These are phyloP conservation scores for Paracorniculantispora psalliotae DNA, from an alignment of 2,329 filamentous ascomycete genomes.

Conservation along the genomic window DNA sequence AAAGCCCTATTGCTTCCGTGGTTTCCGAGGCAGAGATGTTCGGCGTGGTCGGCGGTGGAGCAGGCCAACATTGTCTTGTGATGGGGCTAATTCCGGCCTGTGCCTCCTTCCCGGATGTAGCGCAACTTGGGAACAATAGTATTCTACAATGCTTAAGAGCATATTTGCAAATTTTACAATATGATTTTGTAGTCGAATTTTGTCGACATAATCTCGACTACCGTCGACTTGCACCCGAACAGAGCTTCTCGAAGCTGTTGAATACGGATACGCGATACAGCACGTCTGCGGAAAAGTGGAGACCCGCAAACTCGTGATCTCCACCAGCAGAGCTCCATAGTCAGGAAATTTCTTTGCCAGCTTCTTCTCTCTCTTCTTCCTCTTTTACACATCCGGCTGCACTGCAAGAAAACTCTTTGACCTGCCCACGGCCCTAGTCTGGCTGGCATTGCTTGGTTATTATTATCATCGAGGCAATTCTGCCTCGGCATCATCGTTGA, in stretches of 20 bases:
- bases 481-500: not conserved
- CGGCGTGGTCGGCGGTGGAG: not conserved
- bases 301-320: slow-evolving; percentile 8
- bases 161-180: not conserved
- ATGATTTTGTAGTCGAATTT: not conserved
- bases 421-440: not conserved
- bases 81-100: slow-evolving; percentile 3
- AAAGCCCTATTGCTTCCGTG: slow-evolving; percentile 1
- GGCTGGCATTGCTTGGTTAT: not conserved
- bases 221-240: too few relatives aligned
- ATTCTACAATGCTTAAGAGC: too few relatives aligned
- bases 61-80: not conserved
- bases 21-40: not conserved
- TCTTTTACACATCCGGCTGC: not conserved
- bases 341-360: slow-evolving; percentile 5
- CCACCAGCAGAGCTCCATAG: not conserved
- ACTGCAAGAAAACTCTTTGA: not conserved
- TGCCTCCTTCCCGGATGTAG: not conserved
- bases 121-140: not conserved
- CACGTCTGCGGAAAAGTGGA: slow-evolving; percentile 3
- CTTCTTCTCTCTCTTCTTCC: not conserved
- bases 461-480: not conserved
- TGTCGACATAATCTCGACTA: too few relatives aligned
- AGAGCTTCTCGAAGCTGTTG: too few relatives aligned
- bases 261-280: not conserved